Percentiles rank a stretch among this genome's conserved stretches.
Conservation (phyloP, 495 filamentous ascomycete species). For the Hyaloscypha variabilis region DNA sequence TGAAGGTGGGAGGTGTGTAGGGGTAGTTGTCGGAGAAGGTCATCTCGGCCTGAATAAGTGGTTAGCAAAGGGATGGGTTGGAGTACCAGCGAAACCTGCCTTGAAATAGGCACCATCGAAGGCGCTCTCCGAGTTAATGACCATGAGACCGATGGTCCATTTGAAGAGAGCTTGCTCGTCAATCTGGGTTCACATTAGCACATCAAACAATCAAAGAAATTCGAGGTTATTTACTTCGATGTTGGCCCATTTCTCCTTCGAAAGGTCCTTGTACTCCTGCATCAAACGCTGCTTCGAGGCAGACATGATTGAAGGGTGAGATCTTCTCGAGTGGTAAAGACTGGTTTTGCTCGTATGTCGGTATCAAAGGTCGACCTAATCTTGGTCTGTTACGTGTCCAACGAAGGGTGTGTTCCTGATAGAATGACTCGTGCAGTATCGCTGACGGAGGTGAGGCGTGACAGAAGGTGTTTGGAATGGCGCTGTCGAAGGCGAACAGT, state of each 20-base stretch:
- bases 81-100: constrained; percentile 32
- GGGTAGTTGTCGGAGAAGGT: constrained; percentile 89
- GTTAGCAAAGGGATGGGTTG: constrained; percentile 8
- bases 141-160: constrained; percentile 87
- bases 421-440: background rate
- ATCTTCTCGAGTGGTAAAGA: constrained; percentile 14
- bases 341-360: background rate
- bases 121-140: constrained; percentile 86
- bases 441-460: background rate
- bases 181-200: constrained; percentile 47
- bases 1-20: constrained; percentile 88
- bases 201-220: background rate
- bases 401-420: background rate
- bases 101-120: constrained; percentile 95
- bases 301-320: background rate
- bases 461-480: no score
- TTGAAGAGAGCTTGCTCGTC: constrained; percentile 76
- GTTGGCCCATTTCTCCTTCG: constrained; percentile 91
- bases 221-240: constrained; percentile 63
- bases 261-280: constrained; percentile 82
- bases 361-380: background rate
- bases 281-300: constrained; percentile 75
- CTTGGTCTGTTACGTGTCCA: background rate
- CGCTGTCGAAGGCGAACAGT: no score
- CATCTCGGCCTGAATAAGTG: constrained; percentile 66